These are phyloP conservation scores for Gossypium schwendimanii DNA, from an alignment of 441 rosid species.

Conservation along the genomic window DNA sequence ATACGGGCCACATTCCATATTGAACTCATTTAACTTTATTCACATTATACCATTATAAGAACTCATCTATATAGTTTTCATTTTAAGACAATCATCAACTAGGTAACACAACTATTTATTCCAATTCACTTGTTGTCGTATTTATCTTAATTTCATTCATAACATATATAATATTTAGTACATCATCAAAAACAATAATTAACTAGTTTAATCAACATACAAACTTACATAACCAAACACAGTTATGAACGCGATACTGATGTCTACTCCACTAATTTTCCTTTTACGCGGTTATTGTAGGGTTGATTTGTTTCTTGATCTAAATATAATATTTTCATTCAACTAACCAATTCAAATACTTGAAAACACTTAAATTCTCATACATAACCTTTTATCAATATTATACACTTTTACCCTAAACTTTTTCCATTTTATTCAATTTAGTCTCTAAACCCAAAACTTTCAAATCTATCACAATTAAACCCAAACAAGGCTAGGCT, in stretches of 20 bases:
- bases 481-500: not conserved
- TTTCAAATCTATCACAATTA: no score
- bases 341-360: not conserved
- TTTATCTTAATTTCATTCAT: not conserved
- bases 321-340: not conserved
- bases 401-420: not conserved
- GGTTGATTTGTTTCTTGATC: not conserved
- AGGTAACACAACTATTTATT: not conserved
- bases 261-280: not conserved
- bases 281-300: no score
- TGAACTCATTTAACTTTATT: not conserved
- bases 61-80: not conserved
- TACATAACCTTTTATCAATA: not conserved
- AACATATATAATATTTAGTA: not conserved
- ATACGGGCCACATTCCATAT: not conserved
- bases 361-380: not conserved
- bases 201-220: not conserved
- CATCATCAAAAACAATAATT: no score
- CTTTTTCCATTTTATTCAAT: not conserved
- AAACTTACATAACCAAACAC: not conserved
- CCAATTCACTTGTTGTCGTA: not conserved
- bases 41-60: not conserved
- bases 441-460: not conserved
- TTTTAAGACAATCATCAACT: not conserved
- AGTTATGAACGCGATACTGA: not conserved